Evolutionary conservation across 2,329 filamentous ascomycete species (phyloP), one percentile per base, ranked within the genome.

Genomic region (Epichloe amarillans): DNA sequence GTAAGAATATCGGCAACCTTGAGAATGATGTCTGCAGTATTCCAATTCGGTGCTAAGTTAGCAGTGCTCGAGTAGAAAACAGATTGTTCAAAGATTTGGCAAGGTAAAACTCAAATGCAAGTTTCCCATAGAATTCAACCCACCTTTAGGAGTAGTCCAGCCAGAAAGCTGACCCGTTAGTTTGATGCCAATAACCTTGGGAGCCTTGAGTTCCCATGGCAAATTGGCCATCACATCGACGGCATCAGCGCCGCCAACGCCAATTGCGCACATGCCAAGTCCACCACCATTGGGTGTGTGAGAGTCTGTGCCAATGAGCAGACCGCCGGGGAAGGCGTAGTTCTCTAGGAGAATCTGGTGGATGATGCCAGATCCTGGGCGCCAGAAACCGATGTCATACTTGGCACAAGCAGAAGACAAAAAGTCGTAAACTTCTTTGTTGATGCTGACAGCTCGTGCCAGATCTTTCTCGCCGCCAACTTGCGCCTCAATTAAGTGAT

Each of bases 301-400:
- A 52, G 89, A 95, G 71, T 97, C 91, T 61, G 91, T 97, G 69
- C 93, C 93, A 66, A 97, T 97, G 67, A 98, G 82, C 53, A 98
- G 82, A 80, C 85, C 91, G 80, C 93, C 93, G 58, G 93, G 93
- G 84, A 97, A 97, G 69, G 90, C 90, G 71, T 97, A 97, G 80
- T 97, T 97, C 77, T 98, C 93, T 53, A 97, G 82, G 57, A 97
- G 73, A 66, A 97, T 97, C 78, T 97, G 93, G 76, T 98, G 93
- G 63, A 98, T 98, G 69, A 97, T 98, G 79, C 93, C 93, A 68
- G 91, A 96, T 62, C 93, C 93, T 58, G 93, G 93, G 71, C 82
- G 88, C 93, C 93, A 98, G 84, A 97, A 97, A 77, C 93, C 93
- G 70, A 97, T 97, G 80, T 97, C 91, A 80, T 97, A 98, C 79